Conservation (phyloP, 306 rosid species). For the Bauhinia variegata region DNA sequence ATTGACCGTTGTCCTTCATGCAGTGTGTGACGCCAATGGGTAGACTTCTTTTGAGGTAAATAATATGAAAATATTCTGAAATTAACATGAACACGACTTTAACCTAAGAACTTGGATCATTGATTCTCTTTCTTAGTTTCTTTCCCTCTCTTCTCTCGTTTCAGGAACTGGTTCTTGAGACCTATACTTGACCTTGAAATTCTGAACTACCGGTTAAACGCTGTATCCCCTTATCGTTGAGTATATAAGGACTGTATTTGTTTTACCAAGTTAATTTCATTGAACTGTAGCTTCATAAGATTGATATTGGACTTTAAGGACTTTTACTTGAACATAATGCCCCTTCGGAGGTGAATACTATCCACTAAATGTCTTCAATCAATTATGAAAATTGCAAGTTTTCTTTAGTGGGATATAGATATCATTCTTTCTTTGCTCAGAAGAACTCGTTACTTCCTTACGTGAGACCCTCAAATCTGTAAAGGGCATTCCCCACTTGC, state of each 20-base stretch:
- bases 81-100: not conserved
- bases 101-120: not conserved
- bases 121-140: conserved; percentile 14
- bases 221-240: conserved; percentile 70
- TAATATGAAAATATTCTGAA: conserved; percentile 18
- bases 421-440: conserved; percentile 84
- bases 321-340: conserved; percentile 24
- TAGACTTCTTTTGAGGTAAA: conserved; percentile 86
- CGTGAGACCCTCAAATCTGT: conserved; percentile 84
- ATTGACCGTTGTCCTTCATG: conserved; percentile 36
- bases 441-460: conserved; percentile 73
- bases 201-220: conserved; percentile 78
- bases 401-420: conserved; percentile 69
- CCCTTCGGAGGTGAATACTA: conserved; percentile 20
- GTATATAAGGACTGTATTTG: conserved; percentile 4
- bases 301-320: conserved; percentile 22
- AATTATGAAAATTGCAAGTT: conserved; percentile 24
- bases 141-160: conserved; percentile 22
- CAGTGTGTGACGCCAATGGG: conserved; percentile 96
- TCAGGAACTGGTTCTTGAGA: conserved; percentile 92
- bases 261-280: not conserved
- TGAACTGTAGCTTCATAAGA: conserved; percentile 20
- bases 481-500: conserved; percentile 85
- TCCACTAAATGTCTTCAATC: conserved; percentile 7
- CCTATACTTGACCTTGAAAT: conserved; percentile 88